These are phyloP conservation scores for Chrysoporthe cubensis DNA, from an alignment of 2,329 filamentous ascomycete genomes.

Conservation along the genomic window DNA sequence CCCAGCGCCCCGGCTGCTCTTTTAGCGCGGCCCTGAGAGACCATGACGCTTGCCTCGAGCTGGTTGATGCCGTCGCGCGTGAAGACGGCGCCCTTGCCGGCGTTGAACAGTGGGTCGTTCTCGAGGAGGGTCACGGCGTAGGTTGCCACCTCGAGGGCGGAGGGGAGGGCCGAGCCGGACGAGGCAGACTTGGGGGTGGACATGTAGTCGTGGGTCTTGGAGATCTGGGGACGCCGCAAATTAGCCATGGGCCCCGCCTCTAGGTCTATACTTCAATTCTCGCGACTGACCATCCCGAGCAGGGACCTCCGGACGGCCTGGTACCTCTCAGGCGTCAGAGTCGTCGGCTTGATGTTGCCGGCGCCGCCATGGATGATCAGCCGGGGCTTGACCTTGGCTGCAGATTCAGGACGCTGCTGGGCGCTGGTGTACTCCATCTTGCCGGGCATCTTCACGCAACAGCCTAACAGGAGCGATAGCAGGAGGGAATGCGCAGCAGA, in stretches of 20 bases:
- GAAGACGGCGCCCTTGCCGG: constrained; percentile 82
- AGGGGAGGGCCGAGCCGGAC: constrained; percentile 41
- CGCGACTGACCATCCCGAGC: constrained; percentile 58
- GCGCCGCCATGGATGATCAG: constrained; percentile 76
- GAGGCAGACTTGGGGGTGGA: constrained; percentile 36
- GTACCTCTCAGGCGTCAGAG: constrained; percentile 62
- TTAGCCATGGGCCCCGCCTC: not conserved
- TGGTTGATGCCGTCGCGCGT: constrained; percentile 82
- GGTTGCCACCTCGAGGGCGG: constrained; percentile 74
- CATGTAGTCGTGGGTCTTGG: constrained; percentile 53
- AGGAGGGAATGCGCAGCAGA: not conserved
- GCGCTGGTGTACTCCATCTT: constrained; percentile 47
- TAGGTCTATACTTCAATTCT: not conserved
- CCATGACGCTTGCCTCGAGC: constrained; percentile 87
- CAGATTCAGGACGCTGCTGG: not conserved
- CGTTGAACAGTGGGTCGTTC: constrained; percentile 82
- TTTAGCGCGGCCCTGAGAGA: constrained; percentile 73
- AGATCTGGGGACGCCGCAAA: constrained; percentile 42
- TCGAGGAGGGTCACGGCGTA: constrained; percentile 78
- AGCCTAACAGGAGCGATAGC: too few relatives aligned
- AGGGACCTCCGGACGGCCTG: constrained; percentile 63
- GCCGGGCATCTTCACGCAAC: not conserved
- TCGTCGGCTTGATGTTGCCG: constrained; percentile 66
- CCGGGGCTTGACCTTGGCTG: constrained; percentile 51
- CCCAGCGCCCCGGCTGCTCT: constrained; percentile 78